Evolutionary conservation across 352 stramenopile species (phyloP), one percentile per base, ranked within the genome.

Genomic region (Phytophthora agathidicida): DNA sequence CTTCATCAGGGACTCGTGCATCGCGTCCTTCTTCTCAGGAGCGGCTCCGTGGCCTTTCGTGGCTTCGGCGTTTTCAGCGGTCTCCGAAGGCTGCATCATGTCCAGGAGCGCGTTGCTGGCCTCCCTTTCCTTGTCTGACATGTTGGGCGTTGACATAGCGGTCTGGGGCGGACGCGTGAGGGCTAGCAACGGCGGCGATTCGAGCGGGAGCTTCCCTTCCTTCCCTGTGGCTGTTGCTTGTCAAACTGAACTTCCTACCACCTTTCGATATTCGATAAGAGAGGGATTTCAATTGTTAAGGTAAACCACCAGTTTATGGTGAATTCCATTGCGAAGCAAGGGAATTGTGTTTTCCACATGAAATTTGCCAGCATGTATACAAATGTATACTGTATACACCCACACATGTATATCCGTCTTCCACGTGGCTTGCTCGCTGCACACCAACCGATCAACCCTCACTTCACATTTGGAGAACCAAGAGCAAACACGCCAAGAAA

Each of bases 41-140:
- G 27, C 8, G 11, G 19, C 20, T 11, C 16, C 54, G 17, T 41
- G 24, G 24, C 37, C 27, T 28, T 55, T 57, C 36, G 31, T 31
- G 23, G 22, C 26, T 26, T 11, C 23, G 27, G 30, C 60, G 23
- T 19, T 39, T 0, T 5, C 26, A 6, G 43, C 16, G 49, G n/a
- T 17, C 32, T 53, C 32, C 11, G 45, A 35, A 44, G 59, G 50
- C 45, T 82, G 75, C 75, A 77, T 83, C 80, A 90, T 90, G 48
- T 76, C 60, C 42, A 90, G 62, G 38, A 90, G 56, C 51, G 80
- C 88, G 23, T 88, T 72, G 7, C 80, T 71, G 5, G 77, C 80
- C 48, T 88, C 73, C 27, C 87, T 66, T 39, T 90, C 80, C 36
- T 83, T 84, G 26, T 77, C 60, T 9, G 67, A 74, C 53, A 86